Base-by-base conservation (phyloP, 805 yeast genomes). In the Nematodospora valgi region DNA sequence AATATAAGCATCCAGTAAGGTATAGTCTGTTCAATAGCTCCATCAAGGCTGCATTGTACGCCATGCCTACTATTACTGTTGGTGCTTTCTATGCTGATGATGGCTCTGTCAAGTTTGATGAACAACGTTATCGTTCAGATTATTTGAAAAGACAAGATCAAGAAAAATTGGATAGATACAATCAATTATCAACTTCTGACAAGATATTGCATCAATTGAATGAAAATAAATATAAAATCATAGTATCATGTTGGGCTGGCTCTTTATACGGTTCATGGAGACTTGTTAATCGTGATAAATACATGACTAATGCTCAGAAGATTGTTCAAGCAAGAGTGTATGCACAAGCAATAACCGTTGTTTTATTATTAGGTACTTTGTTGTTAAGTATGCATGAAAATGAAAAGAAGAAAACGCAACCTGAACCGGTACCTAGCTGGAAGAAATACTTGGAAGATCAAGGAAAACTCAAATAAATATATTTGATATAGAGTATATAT, bases 301-400 rank as follows among this genome's bases (percentile, higher is more conserved):
- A 77, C 54, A 72, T 86, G 80, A 75, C 85, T 37, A 70, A 64
- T 44, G 62, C 91, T 3, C 94, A 85, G 59, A 85, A 84, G 57
- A 73, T 82, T 34, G 91, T 83, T 22, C 87, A 82, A 52, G 93
- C 93, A 22, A 78, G 95, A 74, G 85, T 85, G 79, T 84, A 84
- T 52, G 94, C 94, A 6, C 95, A 85, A 58, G 84, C 82, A 42
- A 60, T 84, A 34, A 82, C 94, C 2, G 89, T 85, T 27, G 75
- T 72, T 9, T 61, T 85, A 43, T 60, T 85, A 44, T 58, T 85
- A 35, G 87, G 78, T 16, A 76, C 91, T 1, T 72, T 86, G 49
- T 78, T 78, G 35, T 59, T 80, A 44, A 66, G 78, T 28, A 70
- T 78, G 58, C 80, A 76, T 43, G 86, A 82, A 47, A 76, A 73